These are phyloP conservation scores for Globisporangium viniferum DNA, from an alignment of 352 stramenopile genomes.

Conservation along the genomic window DNA sequence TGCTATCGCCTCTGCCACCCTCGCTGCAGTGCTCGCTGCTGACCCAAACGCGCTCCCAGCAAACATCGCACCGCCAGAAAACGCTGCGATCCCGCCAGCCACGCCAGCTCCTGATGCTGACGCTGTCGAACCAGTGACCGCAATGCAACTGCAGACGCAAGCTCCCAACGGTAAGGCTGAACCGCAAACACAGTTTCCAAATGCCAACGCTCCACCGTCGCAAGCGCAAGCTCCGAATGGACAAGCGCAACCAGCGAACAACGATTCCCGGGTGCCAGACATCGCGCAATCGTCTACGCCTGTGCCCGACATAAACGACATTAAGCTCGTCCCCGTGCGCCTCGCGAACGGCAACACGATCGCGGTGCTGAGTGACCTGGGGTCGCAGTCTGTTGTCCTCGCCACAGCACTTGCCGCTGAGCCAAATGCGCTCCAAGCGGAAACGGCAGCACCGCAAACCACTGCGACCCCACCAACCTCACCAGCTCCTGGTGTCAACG, in stretches of 20 bases:
- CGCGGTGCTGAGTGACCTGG: not conserved
- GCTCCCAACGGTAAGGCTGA: no score
- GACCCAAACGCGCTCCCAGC: not conserved
- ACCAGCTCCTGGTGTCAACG: not conserved
- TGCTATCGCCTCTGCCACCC: slow-evolving; percentile 10
- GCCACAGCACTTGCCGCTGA: slow-evolving; percentile 5
- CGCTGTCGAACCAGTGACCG: not conserved
- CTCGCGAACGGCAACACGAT: not conserved
- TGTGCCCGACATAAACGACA: slow-evolving; percentile 1
- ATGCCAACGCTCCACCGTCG: not conserved
- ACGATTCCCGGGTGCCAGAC: not conserved
- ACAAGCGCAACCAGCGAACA: not conserved
- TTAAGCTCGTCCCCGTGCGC: not conserved
- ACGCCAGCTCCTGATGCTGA: not conserved
- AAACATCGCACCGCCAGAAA: not conserved
- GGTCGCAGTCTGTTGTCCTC: slow-evolving; percentile 10
- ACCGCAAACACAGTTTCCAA: not conserved
- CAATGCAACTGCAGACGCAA: not conserved
- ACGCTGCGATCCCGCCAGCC: not conserved
- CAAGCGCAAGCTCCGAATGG: not conserved
- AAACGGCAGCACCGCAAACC: not conserved
- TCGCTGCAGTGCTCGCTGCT: slow-evolving; percentile 12
- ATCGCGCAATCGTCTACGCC: not conserved
- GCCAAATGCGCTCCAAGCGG: not conserved
- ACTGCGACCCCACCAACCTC: not conserved